These are phyloP conservation scores for Kluyveromyces dobzhanskii DNA, from an alignment of 805 yeast species.

Conservation along the genomic window DNA sequence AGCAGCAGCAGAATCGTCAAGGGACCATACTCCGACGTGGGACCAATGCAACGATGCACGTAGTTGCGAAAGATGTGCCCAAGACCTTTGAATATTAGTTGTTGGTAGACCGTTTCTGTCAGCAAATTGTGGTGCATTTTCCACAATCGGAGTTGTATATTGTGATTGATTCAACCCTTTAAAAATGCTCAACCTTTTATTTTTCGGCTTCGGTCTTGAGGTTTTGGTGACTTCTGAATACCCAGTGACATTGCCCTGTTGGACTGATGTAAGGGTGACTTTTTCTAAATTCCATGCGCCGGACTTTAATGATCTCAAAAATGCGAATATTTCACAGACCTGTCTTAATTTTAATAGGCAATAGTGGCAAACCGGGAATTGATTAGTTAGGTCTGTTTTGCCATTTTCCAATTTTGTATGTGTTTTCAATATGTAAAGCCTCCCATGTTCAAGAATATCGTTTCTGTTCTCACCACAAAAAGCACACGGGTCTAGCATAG, in stretches of 20 bases:
- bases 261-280: slow-evolving; percentile 19
- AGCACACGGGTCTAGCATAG: slow-evolving; percentile 66
- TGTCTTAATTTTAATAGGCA: slow-evolving; percentile 75
- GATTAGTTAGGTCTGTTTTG: slow-evolving; percentile 21
- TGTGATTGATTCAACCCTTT: neutral
- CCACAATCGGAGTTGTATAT: slow-evolving; percentile 10
- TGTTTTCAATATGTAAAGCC: slow-evolving; percentile 61
- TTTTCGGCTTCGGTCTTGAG: slow-evolving; percentile 6
- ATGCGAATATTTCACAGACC: slow-evolving; percentile 75
- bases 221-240: slow-evolving; percentile 10
- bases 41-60: slow-evolving; percentile 78
- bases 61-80: slow-evolving; percentile 56
- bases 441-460: slow-evolving; percentile 65
- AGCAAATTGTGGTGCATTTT: slow-evolving; percentile 7
- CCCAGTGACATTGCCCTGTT: slow-evolving; percentile 11
- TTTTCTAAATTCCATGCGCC: slow-evolving; percentile 53
- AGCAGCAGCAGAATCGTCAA: slow-evolving; percentile 24
- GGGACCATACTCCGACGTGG: slow-evolving; percentile 71
- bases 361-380: slow-evolving; percentile 69
- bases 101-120: slow-evolving; percentile 23
- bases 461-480: slow-evolving; percentile 75
- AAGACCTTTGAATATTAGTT: slow-evolving; percentile 39
- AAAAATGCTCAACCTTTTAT: slow-evolving; percentile 23
- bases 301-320: slow-evolving; percentile 54
- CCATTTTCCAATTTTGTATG: slow-evolving; percentile 29